A percentile compares a stretch with the other conserved stretches of the same genome.
Conservation (phyloP, 2,329 filamentous ascomycete species). For the Aspergillus latus region DNA sequence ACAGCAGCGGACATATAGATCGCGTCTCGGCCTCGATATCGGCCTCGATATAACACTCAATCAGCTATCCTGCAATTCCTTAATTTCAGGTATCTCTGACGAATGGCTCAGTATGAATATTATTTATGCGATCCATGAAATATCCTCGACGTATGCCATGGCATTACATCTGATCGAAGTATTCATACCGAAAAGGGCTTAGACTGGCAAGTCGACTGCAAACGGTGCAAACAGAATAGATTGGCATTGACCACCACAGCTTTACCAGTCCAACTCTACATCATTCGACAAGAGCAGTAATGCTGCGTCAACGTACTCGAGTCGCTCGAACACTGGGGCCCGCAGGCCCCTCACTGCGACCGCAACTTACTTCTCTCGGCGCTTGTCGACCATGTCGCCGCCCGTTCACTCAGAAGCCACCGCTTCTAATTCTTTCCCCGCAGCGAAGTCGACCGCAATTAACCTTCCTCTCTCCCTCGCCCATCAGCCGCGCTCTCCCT, state of each 20-base stretch:
- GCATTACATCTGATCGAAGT: no score
- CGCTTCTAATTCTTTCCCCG: conserved; percentile 53
- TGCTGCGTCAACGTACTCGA: conserved; percentile 38
- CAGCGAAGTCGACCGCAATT: conserved; percentile 60
- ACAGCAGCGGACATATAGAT: no score
- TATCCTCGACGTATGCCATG: no score
- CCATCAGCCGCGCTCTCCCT: conserved; percentile 47
- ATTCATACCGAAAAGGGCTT: no score
- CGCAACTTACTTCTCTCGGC: conserved; percentile 28
- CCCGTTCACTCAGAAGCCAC: conserved; percentile 59
- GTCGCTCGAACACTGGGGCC: conserved; percentile 41
- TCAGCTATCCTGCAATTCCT: no score
- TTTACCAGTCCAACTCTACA: neutral
- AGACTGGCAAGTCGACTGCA: neutral
- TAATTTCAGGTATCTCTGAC: no score
- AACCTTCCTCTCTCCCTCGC: conserved; percentile 63
- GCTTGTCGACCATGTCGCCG: conserved; percentile 36
- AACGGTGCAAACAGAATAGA: conserved; percentile 25
- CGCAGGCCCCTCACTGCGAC: conserved; percentile 37
- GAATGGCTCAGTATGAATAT: no score
- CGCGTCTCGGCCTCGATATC: no score
- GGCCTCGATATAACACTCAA: no score
- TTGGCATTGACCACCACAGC: neutral
- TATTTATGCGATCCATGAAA: no score
- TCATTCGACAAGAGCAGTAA: conserved; percentile 11